A percentile compares a stretch with the other conserved stretches of the same genome.
Evolutionary conservation across 805 yeast genomes (phyloP).

Genomic region (Ogataea dorogensis): DNA sequence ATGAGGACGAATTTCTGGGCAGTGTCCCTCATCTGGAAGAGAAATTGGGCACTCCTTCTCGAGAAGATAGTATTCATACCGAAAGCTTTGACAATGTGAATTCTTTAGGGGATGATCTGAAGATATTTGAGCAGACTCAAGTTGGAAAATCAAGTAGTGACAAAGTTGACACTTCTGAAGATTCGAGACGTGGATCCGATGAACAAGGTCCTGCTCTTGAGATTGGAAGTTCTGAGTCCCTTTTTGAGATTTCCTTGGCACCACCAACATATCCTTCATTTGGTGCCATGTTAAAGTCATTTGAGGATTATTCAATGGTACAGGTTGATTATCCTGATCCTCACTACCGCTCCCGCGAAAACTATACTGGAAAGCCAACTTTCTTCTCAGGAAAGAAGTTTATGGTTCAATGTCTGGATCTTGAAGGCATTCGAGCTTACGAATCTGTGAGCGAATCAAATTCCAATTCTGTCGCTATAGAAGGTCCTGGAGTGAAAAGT

Average conservation of each 20-base stretch:
- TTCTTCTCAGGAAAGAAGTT: slow-evolving; percentile 68
- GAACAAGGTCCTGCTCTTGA: background rate
- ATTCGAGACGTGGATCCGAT: background rate
- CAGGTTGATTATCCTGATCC: slow-evolving; percentile 62
- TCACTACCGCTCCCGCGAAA: slow-evolving; percentile 51
- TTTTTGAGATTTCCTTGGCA: slow-evolving; percentile 12
- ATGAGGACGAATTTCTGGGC: slow-evolving; percentile 26
- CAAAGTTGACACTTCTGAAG: background rate
- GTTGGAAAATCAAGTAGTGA: slow-evolving; percentile 1
- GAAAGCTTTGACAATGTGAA: background rate
- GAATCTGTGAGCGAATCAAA: slow-evolving; percentile 4
- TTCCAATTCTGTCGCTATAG: slow-evolving; percentile 5
- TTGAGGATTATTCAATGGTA: slow-evolving; percentile 48
- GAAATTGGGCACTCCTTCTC: slow-evolving; percentile 1
- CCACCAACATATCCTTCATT: slow-evolving; percentile 22
- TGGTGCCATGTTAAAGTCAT: slow-evolving; percentile 25
- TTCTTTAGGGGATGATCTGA: slow-evolving; percentile 14
- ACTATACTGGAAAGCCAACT: slow-evolving; percentile 54
- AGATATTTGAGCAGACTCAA: slow-evolving; percentile 9
- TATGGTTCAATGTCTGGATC: slow-evolving; percentile 41
- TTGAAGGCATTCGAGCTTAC: slow-evolving; percentile 24
- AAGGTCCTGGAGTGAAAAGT: slow-evolving; percentile 7
- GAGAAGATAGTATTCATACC: background rate
- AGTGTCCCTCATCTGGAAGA: slow-evolving; percentile 25
- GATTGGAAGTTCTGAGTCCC: slow-evolving; percentile 5